These are phyloP conservation scores for Populus davidiana DNA, from an alignment of 345 rosid species.

Conservation along the genomic window DNA sequence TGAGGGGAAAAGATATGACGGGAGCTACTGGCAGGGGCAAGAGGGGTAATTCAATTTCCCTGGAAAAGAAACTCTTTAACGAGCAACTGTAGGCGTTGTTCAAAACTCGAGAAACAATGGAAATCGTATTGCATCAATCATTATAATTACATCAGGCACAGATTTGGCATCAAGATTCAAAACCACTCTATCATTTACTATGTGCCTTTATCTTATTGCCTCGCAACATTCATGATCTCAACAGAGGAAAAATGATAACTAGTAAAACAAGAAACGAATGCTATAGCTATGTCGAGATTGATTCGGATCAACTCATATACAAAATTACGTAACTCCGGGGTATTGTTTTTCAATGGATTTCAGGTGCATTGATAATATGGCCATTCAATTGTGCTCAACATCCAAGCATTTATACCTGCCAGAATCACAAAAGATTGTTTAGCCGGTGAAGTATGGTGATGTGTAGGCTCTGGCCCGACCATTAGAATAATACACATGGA, in stretches of 20 bases:
- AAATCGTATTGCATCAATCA: background rate
- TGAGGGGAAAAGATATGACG: background rate
- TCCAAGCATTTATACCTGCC: slow-evolving; percentile 22
- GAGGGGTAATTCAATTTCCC: background rate
- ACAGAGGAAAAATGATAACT: background rate
- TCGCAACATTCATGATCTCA: background rate
- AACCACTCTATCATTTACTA: background rate
- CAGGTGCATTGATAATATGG: background rate
- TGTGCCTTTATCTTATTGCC: background rate
- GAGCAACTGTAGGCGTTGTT: background rate
- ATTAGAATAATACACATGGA: background rate
- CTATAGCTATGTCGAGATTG: background rate
- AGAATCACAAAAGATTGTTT: slow-evolving; percentile 2
- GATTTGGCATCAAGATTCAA: background rate
- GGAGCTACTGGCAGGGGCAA: background rate
- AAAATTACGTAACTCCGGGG: background rate
- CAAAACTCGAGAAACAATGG: background rate
- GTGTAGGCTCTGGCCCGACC: background rate
- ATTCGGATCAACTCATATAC: background rate
- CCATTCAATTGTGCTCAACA: background rate
- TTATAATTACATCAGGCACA: background rate
- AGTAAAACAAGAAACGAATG: background rate
- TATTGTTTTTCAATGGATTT: background rate
- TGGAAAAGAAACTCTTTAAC: too few species aligned
- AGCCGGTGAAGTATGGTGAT: background rate